Conservation (phyloP, 148 eudicot species). For the Camellia sinensis region DNA sequence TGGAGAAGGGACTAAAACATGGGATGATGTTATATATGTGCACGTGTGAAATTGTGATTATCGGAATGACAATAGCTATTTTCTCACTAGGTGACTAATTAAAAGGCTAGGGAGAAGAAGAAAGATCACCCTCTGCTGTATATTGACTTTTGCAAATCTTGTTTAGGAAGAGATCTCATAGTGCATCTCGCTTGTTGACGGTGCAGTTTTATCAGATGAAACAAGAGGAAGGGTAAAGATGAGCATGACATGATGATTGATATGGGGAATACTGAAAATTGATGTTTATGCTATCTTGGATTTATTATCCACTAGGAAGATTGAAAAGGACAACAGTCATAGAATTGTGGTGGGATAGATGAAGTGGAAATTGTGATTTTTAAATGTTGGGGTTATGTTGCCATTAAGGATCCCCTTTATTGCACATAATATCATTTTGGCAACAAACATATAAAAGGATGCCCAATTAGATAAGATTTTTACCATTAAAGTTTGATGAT, state of each 20-base stretch:
- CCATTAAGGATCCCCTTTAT: not conserved
- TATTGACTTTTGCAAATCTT: not conserved
- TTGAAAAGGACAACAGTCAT: not conserved
- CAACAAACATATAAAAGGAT: not conserved
- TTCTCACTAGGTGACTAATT: not conserved
- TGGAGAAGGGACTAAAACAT: not conserved
- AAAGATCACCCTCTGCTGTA: not conserved
- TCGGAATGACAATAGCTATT: not conserved
- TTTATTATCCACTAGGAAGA: not conserved
- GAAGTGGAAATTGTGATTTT: not conserved
- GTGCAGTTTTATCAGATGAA: not conserved
- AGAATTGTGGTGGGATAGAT: not conserved
- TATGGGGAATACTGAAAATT: not conserved
- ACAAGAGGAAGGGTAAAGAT: not conserved
- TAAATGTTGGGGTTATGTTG: not conserved
- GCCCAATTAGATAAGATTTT: not conserved
- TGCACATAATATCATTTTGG: not conserved
- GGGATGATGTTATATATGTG: not conserved
- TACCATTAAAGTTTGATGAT: not conserved
- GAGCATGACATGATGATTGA: not conserved
- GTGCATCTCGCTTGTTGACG: not conserved
- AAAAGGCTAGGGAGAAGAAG: constrained; percentile 7
- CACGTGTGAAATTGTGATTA: too few relatives aligned
- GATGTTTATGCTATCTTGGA: not conserved
- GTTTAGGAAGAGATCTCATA: not conserved